Conservation (phyloP, 257 asterid species). For the Solanum sejunctum region DNA sequence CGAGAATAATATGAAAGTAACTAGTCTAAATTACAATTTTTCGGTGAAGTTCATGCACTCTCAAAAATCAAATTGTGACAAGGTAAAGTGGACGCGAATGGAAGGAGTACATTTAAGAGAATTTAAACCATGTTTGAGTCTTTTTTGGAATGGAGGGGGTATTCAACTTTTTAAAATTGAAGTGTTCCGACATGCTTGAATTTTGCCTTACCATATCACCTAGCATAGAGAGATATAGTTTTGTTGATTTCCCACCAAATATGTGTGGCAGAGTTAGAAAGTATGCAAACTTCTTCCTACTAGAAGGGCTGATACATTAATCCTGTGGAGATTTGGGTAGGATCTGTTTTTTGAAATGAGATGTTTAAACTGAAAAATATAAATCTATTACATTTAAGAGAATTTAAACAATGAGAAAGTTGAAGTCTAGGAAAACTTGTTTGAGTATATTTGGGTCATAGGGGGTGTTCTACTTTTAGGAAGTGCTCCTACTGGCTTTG, state of each 20-base stretch:
- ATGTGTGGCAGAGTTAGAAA: neutral
- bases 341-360: neutral
- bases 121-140: neutral
- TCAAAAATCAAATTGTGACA: neutral
- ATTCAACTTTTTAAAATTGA: neutral
- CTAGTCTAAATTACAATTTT: neutral
- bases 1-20: neutral
- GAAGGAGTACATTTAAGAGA: neutral
- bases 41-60: neutral
- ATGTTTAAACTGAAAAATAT: neutral
- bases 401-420: neutral
- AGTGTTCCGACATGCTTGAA: neutral
- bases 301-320: neutral
- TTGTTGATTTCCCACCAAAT: neutral
- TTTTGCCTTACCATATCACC: neutral
- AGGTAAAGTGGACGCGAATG: neutral
- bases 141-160: neutral
- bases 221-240: neutral
- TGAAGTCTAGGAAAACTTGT: neutral
- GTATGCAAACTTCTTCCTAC: neutral
- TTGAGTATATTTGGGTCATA: neutral
- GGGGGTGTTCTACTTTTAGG: neutral
- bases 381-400: neutral
- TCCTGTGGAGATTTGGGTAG: neutral
- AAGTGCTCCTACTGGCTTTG: neutral